Percentiles rank a stretch among this genome's conserved stretches.
These are phyloP conservation scores for Yarrowia sp. DNA, from an alignment of 805 yeast genomes.

Conservation along the genomic window DNA sequence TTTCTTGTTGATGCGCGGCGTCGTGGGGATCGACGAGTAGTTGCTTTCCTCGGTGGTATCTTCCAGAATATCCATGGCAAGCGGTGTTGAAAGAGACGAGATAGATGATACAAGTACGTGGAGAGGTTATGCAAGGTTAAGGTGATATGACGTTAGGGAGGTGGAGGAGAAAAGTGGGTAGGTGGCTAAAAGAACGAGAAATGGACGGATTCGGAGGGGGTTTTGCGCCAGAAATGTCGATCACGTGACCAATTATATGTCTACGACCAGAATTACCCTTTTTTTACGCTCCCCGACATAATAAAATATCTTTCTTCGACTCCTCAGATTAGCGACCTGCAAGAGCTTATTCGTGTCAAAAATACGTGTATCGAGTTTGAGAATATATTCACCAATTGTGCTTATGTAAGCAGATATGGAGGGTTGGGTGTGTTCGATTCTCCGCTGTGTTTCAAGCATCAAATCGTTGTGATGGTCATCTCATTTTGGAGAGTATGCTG, in stretches of 20 bases:
- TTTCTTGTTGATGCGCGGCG: slow-evolving; percentile 32
- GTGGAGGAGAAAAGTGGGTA: not conserved
- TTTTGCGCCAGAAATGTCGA: too few relatives aligned
- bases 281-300: not conserved
- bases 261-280: not conserved
- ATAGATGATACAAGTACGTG: not conserved
- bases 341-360: too few relatives aligned
- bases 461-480: too few relatives aligned
- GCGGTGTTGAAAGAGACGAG: not conserved
- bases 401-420: too few relatives aligned
- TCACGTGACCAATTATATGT: not conserved
- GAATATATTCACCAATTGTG: too few relatives aligned
- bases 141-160: slow-evolving; percentile 14
- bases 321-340: too few relatives aligned
- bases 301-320: not conserved
- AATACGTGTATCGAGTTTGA: too few relatives aligned
- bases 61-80: slow-evolving; percentile 15
- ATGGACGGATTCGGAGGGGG: too few relatives aligned
- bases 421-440: too few relatives aligned
- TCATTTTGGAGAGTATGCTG: too few relatives aligned
- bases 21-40: slow-evolving; percentile 22
- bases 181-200: not conserved
- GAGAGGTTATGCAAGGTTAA: slow-evolving; percentile 36
- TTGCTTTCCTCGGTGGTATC: slow-evolving; percentile 36
- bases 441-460: too few relatives aligned